Percentiles rank a stretch among this genome's conserved stretches.
Conservation (phyloP, 148 eudicot genomes). For the Beta vulgaris region DNA sequence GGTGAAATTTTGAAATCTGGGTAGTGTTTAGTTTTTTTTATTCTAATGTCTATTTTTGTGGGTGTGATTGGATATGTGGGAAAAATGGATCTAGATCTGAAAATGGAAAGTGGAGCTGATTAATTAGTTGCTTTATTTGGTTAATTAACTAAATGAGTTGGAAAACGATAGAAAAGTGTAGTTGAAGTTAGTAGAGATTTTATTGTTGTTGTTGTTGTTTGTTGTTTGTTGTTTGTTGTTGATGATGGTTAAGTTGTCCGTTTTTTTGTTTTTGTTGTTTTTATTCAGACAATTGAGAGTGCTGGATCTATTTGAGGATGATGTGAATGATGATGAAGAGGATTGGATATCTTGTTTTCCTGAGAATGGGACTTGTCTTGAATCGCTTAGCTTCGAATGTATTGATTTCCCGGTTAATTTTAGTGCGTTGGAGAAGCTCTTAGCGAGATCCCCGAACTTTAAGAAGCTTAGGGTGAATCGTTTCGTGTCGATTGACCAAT, state of each 20-base stretch:
- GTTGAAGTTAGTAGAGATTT: neutral
- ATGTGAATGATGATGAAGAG: constrained; percentile 61
- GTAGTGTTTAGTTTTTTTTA: neutral
- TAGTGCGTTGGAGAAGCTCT: constrained; percentile 55
- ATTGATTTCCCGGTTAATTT: constrained; percentile 61
- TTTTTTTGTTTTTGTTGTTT: neutral
- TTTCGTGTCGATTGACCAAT: constrained; percentile 49
- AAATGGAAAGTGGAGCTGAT: no score
- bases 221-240: neutral
- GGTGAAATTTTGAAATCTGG: neutral
- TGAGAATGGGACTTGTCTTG: constrained; percentile 53
- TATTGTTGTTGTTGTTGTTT: neutral
- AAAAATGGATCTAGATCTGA: constrained; percentile 22
- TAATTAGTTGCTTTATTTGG: neutral
- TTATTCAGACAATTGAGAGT: constrained; percentile 62
- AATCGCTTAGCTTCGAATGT: constrained; percentile 69
- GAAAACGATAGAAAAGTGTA: neutral
- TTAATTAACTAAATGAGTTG: neutral
- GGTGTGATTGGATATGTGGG: neutral
- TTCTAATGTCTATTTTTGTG: neutral
- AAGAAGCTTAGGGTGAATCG: constrained; percentile 66
- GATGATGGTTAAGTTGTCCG: neutral
- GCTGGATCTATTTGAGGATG: constrained; percentile 73
- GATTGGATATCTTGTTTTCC: constrained; percentile 86
- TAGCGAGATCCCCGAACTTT: constrained; percentile 60